Conservation (phyloP, 306 rosid species). For the Potentilla sterilis region DNA sequence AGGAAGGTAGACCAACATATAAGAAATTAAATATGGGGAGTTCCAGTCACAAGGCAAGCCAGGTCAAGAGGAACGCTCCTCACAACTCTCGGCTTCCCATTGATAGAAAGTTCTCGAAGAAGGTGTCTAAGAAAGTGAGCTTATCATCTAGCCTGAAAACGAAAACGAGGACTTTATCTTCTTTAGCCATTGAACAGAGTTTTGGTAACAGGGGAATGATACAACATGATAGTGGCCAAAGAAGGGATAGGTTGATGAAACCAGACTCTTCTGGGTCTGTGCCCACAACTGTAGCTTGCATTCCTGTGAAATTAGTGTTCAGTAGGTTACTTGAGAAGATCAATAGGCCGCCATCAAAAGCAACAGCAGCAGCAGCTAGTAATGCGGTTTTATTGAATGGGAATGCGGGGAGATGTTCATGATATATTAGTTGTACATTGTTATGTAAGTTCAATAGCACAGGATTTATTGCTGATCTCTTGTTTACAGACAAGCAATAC, state of each 20-base stretch:
- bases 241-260: constrained; percentile 62
- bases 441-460: constrained; percentile 43
- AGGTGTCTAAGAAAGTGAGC: constrained; percentile 62
- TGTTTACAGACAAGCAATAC: constrained; percentile 14
- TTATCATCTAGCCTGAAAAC: constrained; percentile 84
- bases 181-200: constrained; percentile 63
- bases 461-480: constrained; percentile 17
- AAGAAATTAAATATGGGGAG: constrained; percentile 56
- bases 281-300: constrained; percentile 88
- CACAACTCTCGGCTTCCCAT: constrained; percentile 34
- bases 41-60: constrained; percentile 50
- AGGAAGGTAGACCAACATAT: constrained; percentile 48
- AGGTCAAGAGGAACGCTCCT: constrained; percentile 40
- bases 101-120: constrained; percentile 58
- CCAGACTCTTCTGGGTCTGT: constrained; percentile 55
- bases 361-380: constrained; percentile 24
- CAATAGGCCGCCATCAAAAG: constrained; percentile 87
- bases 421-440: constrained; percentile 78
- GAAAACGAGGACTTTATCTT: constrained; percentile 92
- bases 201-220: constrained; percentile 45
- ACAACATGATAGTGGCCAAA: constrained; percentile 46
- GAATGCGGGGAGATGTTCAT: constrained; percentile 53
- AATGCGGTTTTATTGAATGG: constrained; percentile 57
- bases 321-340: constrained; percentile 99
- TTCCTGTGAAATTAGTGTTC: constrained; percentile 89